Percentiles rank a stretch among this genome's conserved stretches.
Conservation (phyloP, 1,139 yeast genomes). For the Geotrichum phurueaensis region DNA sequence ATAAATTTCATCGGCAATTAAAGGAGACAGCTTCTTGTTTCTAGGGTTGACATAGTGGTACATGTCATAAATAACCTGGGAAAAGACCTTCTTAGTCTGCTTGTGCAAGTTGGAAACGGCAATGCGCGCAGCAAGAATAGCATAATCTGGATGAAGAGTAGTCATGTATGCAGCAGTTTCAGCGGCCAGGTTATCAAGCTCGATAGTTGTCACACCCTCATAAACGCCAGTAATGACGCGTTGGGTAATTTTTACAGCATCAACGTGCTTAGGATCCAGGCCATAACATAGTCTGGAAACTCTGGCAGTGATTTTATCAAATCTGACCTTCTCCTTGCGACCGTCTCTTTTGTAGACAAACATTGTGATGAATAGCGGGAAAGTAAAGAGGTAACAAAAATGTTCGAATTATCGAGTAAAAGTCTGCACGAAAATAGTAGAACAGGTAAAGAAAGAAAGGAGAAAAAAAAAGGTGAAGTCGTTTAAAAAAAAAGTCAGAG, state of each 20-base stretch:
- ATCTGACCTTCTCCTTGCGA: constrained; percentile 67
- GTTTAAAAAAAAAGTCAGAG: background rate
- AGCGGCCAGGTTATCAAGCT: constrained; percentile 71
- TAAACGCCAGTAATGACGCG: constrained; percentile 68
- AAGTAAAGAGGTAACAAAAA: background rate
- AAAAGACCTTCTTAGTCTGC: constrained; percentile 66
- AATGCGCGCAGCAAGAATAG: constrained; percentile 77
- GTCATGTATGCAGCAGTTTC: constrained; percentile 89
- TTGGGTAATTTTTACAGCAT: constrained; percentile 68
- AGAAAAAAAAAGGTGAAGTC: background rate
- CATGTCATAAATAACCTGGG: constrained; percentile 59
- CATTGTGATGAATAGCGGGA: constrained; percentile 23
- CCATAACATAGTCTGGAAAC: constrained; percentile 54
- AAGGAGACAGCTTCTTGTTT: constrained; percentile 61
- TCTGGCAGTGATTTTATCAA: constrained; percentile 54
- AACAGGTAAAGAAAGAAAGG: background rate
- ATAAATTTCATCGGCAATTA: constrained; percentile 56
- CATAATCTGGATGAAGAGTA: constrained; percentile 84
- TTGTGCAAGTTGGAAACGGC: constrained; percentile 73
- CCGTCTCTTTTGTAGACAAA: constrained; percentile 51
- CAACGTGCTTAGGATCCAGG: constrained; percentile 59
- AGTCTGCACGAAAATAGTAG: background rate
- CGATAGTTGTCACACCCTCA: constrained; percentile 79
- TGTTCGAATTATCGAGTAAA: background rate
- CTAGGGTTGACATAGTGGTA: constrained; percentile 57